Percentiles rank a stretch among this genome's conserved stretches.
Conservation (phyloP, 805 yeast genomes). For the Torulaspora gathmanii region DNA sequence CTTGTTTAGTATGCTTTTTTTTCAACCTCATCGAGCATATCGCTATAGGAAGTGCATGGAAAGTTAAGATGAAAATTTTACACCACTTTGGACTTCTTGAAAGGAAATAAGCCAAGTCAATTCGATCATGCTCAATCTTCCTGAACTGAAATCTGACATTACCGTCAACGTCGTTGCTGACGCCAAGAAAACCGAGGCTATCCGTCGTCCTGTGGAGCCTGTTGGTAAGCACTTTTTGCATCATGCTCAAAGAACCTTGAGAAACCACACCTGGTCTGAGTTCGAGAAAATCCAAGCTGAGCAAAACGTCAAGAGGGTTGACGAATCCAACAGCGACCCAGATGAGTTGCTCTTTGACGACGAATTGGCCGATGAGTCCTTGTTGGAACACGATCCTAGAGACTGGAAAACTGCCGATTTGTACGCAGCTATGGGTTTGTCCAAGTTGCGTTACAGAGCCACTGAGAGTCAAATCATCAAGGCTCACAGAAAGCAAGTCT, state of each 20-base stretch:
- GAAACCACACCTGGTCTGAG: constrained; percentile 99
- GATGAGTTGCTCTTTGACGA: constrained; percentile 46
- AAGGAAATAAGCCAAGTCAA: not conserved
- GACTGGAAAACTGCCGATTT: constrained; percentile 97
- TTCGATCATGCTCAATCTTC: constrained; percentile 33
- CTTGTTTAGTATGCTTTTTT: not conserved
- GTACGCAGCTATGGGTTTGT: constrained; percentile 91
- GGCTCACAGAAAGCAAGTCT: constrained; percentile 94
- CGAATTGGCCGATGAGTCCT: constrained; percentile 69
- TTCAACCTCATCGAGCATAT: not conserved
- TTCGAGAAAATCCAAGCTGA: constrained; percentile 91
- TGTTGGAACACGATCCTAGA: constrained; percentile 88
- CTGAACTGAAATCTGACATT: constrained; percentile 52
- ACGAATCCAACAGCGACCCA: constrained; percentile 54
- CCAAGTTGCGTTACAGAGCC: constrained; percentile 86
- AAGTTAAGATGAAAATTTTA: constrained; percentile 2
- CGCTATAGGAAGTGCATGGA: not conserved
- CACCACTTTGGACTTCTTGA: not conserved
- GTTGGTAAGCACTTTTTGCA: constrained; percentile 95
- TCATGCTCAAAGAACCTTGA: constrained; percentile 90
- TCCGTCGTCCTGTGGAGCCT: constrained; percentile 86
- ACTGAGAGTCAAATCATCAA: constrained; percentile 89
- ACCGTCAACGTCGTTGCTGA: constrained; percentile 49
- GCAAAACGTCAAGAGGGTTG: constrained; percentile 69
- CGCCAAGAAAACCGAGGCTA: constrained; percentile 52